phyloP scores from a whole-genome alignment of 2,329 filamentous ascomycete species.

The Didymella keratinophila region DNA sequence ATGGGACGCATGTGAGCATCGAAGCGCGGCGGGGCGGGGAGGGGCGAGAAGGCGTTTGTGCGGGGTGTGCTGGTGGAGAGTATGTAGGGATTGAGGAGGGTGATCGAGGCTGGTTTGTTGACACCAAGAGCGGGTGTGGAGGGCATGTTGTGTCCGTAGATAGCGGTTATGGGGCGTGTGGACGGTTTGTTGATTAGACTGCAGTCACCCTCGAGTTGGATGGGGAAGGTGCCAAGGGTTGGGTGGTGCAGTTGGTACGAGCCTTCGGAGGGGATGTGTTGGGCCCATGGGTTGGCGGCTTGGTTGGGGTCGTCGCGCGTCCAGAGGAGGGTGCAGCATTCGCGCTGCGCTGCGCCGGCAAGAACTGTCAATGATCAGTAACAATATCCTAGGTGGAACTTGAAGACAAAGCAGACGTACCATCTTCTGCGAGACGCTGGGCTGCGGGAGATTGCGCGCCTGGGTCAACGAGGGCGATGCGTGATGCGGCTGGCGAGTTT shows the following conservation, averaged over 20 bases:
- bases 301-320: constrained; percentile 47
- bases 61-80: constrained; percentile 47
- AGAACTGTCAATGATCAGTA: no score
- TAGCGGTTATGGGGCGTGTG: constrained; percentile 50
- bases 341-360: constrained; percentile 69
- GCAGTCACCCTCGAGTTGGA: constrained; percentile 54
- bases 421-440: constrained; percentile 66
- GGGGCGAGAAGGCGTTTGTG: constrained; percentile 42
- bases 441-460: constrained; percentile 68
- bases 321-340: constrained; percentile 77
- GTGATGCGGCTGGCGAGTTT: constrained; percentile 54
- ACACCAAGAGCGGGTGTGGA: constrained; percentile 44
- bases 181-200: constrained; percentile 50
- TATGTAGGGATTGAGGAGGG: constrained; percentile 50
- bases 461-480: constrained; percentile 73
- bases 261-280: constrained; percentile 49
- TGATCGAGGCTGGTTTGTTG: constrained; percentile 45
- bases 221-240: constrained; percentile 52
- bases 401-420: no score
- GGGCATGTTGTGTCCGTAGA: constrained; percentile 50
- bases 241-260: constrained; percentile 58
- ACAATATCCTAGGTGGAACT: no score
- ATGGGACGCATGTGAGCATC: constrained; percentile 35
- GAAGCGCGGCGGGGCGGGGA: constrained; percentile 40
- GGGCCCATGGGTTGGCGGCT: constrained; percentile 49